A percentile compares a stretch with the other conserved stretches of the same genome.
These are phyloP conservation scores for Fusarium annulatum DNA, from an alignment of 2,329 filamentous ascomycete species.

Conservation along the genomic window DNA sequence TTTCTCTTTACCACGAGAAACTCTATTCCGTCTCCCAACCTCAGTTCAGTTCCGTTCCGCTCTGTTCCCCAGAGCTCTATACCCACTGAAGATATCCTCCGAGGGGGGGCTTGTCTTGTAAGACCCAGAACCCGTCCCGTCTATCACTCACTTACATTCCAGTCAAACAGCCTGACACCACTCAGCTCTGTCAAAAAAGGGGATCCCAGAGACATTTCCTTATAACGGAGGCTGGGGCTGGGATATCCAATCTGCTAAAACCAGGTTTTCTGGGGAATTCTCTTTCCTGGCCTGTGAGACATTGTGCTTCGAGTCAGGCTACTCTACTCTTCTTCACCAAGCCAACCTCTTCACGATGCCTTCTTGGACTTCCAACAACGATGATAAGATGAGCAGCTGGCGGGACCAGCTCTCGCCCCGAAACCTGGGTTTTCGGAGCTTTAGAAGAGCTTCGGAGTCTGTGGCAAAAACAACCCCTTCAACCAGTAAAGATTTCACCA, in stretches of 20 bases:
- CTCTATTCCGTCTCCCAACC: conserved; percentile 14
- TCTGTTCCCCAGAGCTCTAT: conserved; percentile 4
- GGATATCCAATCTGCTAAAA: background rate
- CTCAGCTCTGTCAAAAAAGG: conserved; percentile 10
- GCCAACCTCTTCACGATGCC: conserved; percentile 25
- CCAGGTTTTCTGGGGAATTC: conserved; percentile 12
- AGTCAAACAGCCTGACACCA: conserved; percentile 22
- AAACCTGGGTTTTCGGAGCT: conserved; percentile 30
- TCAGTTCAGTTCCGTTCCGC: background rate
- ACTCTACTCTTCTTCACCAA: background rate
- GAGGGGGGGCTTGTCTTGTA: background rate
- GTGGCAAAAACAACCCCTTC: conserved; percentile 14
- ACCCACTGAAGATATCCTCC: conserved; percentile 9
- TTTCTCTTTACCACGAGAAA: conserved; percentile 22
- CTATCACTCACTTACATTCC: conserved; percentile 38
- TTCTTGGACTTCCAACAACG: conserved; percentile 27
- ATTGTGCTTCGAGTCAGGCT: conserved; percentile 8
- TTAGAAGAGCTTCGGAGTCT: conserved; percentile 37
- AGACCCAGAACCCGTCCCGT: conserved; percentile 15
- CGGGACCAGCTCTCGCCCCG: conserved; percentile 36
- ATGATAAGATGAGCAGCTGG: conserved; percentile 39
- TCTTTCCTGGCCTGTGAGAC: conserved; percentile 17
- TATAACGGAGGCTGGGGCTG: conserved; percentile 21
- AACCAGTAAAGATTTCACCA: conserved; percentile 29
- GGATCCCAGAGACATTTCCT: conserved; percentile 5